Conservation (phyloP, 73 alveolate genomes). For the Strombidium stylifer region DNA sequence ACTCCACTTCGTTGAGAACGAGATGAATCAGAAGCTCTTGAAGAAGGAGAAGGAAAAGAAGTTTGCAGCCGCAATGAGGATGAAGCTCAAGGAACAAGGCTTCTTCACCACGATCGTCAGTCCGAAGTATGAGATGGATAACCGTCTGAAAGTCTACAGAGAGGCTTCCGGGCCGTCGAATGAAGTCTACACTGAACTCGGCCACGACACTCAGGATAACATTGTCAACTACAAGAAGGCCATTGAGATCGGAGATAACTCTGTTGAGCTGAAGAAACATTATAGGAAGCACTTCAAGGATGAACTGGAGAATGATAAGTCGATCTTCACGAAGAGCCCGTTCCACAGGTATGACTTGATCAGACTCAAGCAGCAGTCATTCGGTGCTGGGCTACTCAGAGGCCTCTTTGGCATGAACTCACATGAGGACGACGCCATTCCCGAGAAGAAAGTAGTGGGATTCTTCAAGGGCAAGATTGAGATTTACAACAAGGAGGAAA, state of each 20-base stretch:
- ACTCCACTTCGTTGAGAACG: too few relatives aligned
- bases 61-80: too few relatives aligned
- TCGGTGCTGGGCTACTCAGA: conserved; percentile 25
- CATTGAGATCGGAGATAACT: too few relatives aligned
- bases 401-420: neutral
- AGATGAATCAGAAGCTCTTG: too few relatives aligned
- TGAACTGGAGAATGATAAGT: conserved; percentile 75
- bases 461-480: conserved; percentile 54
- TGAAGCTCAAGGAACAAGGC: too few relatives aligned
- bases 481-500: conserved; percentile 28
- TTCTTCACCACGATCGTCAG: conserved; percentile 34
- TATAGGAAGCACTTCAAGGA: conserved; percentile 77
- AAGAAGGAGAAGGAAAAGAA: too few relatives aligned
- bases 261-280: conserved; percentile 43
- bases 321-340: conserved; percentile 50
- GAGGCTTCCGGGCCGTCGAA: conserved; percentile 33
- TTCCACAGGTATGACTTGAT: conserved; percentile 32
- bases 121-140: conserved; percentile 45
- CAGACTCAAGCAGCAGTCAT: conserved; percentile 34
- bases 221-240: too few relatives aligned
- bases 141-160: conserved; percentile 15
- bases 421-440: conserved; percentile 49
- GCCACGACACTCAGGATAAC: too few relatives aligned
- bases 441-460: conserved; percentile 42
- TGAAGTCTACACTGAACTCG: conserved; percentile 38